Evolutionary conservation across 1,284 basidiomycete genomes (phyloP), one percentile per base, ranked within the genome.

Genomic region (Sporisorium graminicola): DNA sequence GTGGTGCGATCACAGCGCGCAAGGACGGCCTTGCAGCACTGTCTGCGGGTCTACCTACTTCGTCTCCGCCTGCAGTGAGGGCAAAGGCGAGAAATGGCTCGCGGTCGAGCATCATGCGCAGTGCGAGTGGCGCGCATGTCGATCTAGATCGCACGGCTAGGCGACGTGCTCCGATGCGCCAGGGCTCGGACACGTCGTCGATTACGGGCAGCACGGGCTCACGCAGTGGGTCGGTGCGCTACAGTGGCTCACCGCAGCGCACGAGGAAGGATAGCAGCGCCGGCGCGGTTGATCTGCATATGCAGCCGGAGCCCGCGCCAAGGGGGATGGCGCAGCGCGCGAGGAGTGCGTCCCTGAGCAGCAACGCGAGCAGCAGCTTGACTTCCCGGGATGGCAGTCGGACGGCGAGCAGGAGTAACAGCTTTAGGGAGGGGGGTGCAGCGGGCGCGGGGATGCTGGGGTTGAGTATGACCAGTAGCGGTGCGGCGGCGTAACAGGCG

Each of bases 301-400:
- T 77, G 59, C 74, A 77, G 44, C 73, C 73, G 2, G 77, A 79
- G 33, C 77, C 77, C 7, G 77, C 77, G 37, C 77, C 77, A 2
- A 37, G 75, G 13, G 66, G 62, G 5, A 79, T 79, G 77, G 70
- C 57, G 33, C 26, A 55, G 12, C 33, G 77, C 9, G 77, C 77
- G 13, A 50, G 74, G 18, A 61, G 60, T 31, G 77, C 77, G 3
- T 77, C 74, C 46, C 13, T 79, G 31, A 69, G 66, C 50, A 76
- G 74, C 49, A 68, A 60, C 24, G 35, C n/a, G 43, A 5, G 37
- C 47, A 12, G 31, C 18, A 65, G 63, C 37, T 8, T 57, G 14
- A 55, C 63, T 7, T 54, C 46, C n/a, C 46, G 58, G 3, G 51
- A 56, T 22, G 35, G 53, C 22, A 65, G 65, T 33, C 52, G 57